These are phyloP conservation scores for Acanthamoeba royreba DNA, from an alignment of 208 protist species.

Conservation along the genomic window DNA sequence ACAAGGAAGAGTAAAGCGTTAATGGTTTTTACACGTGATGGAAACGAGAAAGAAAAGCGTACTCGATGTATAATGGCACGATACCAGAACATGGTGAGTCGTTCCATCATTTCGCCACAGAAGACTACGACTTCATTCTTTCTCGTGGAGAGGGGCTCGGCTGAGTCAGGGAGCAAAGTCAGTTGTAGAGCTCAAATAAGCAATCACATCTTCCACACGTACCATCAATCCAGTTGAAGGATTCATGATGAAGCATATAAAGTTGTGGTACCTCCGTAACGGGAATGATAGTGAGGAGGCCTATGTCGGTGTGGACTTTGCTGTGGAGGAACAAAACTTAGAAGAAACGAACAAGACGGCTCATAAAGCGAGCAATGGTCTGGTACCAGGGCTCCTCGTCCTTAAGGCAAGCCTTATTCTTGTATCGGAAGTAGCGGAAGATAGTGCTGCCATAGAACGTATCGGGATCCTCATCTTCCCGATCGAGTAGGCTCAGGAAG, in stretches of 20 bases:
- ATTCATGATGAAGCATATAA: not conserved
- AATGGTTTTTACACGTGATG: not conserved
- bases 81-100: not conserved
- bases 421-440: slow-evolving; percentile 18
- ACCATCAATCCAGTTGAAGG: not conserved
- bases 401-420: not conserved
- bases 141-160: not conserved
- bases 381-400: slow-evolving; percentile 2
- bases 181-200: not conserved
- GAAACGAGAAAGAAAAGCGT: not conserved
- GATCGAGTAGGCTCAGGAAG: not conserved
- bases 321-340: not conserved
- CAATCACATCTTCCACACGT: too few relatives aligned
- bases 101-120: not conserved
- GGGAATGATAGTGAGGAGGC: not conserved
- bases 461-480: not conserved
- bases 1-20: too few relatives aligned
- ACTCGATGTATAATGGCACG: not conserved
- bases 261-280: not conserved
- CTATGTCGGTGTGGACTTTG: not conserved
- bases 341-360: not conserved
- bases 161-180: not conserved
- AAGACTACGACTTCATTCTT: not conserved
- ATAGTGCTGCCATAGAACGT: not conserved
- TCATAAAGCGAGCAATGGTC: not conserved